Conservation (phyloP, 2,329 filamentous ascomycete genomes). For the Cryphonectria radicalis region DNA sequence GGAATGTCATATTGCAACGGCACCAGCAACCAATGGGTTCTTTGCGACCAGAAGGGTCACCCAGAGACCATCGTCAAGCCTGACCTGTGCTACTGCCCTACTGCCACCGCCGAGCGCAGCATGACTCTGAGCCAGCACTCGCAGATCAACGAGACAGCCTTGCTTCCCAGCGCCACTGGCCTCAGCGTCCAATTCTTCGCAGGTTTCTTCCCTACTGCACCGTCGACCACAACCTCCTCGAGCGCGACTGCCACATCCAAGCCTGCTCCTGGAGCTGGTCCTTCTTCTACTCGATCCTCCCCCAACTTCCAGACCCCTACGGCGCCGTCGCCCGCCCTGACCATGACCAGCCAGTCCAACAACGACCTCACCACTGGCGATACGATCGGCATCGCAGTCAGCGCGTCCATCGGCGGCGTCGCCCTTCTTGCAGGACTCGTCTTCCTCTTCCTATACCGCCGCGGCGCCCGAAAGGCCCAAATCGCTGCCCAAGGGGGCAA, state of each 20-base stretch:
- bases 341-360: not conserved
- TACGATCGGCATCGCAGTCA: constrained; percentile 35
- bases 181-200: constrained; percentile 35
- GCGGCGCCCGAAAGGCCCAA: constrained; percentile 4
- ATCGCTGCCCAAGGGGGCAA: not conserved
- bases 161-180: constrained; percentile 35
- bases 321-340: not conserved
- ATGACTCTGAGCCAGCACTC: constrained; percentile 34
- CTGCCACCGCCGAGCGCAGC: constrained; percentile 33
- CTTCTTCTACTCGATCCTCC: not conserved
- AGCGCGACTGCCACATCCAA: constrained; percentile 11
- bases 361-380: constrained; percentile 32
- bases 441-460: constrained; percentile 32
- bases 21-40: constrained; percentile 39
- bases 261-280: not conserved
- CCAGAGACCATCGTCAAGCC: constrained; percentile 33
- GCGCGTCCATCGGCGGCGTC: constrained; percentile 20
- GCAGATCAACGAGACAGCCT: constrained; percentile 35
- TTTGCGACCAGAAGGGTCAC: constrained; percentile 36
- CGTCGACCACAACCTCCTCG: not conserved
- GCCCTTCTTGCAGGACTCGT: constrained; percentile 32
- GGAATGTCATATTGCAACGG: constrained; percentile 43
- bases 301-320: not conserved
- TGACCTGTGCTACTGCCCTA: constrained; percentile 39
- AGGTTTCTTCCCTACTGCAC: constrained; percentile 25